These are phyloP conservation scores for Dichomitus squalens DNA, from an alignment of 1,284 basidiomycete species.

Conservation along the genomic window DNA sequence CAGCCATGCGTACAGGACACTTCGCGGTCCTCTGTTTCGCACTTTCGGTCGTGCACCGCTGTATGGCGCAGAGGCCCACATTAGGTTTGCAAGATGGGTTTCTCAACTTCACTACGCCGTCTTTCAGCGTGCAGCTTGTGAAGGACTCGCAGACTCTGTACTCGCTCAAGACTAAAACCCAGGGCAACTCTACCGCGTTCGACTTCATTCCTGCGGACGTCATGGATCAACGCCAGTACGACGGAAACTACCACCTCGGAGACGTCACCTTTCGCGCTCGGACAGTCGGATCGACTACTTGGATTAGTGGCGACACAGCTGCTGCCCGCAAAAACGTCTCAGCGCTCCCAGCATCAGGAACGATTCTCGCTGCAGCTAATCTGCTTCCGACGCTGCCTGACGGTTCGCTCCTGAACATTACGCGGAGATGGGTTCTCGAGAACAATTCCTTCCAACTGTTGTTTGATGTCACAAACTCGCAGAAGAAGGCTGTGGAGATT, in stretches of 20 bases:
- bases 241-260: slow-evolving; percentile 58
- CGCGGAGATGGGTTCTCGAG: slow-evolving; percentile 53
- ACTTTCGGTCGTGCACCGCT: neutral
- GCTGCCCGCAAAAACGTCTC: slow-evolving; percentile 46
- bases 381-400: slow-evolving; percentile 51
- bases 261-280: slow-evolving; percentile 59
- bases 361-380: slow-evolving; percentile 50
- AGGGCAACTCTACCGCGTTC: slow-evolving; percentile 39
- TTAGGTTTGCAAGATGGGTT: slow-evolving; percentile 53
- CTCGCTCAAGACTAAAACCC: slow-evolving; percentile 47
- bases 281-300: slow-evolving; percentile 45
- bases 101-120: slow-evolving; percentile 45
- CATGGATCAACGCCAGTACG: slow-evolving; percentile 50
- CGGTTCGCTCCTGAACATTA: slow-evolving; percentile 49
- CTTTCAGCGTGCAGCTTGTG: slow-evolving; percentile 50
- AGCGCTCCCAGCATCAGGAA: slow-evolving; percentile 41
- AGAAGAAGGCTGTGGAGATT: slow-evolving; percentile 51
- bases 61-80: slow-evolving; percentile 23
- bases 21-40: neutral
- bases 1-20: neutral
- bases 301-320: slow-evolving; percentile 52
- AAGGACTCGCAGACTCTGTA: slow-evolving; percentile 62
- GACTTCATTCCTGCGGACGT: slow-evolving; percentile 57
- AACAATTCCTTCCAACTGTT: slow-evolving; percentile 47
- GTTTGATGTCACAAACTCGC: slow-evolving; percentile 54